Base-by-base conservation (phyloP, 495 filamentous ascomycete species). In the Cercophora scortea region DNA sequence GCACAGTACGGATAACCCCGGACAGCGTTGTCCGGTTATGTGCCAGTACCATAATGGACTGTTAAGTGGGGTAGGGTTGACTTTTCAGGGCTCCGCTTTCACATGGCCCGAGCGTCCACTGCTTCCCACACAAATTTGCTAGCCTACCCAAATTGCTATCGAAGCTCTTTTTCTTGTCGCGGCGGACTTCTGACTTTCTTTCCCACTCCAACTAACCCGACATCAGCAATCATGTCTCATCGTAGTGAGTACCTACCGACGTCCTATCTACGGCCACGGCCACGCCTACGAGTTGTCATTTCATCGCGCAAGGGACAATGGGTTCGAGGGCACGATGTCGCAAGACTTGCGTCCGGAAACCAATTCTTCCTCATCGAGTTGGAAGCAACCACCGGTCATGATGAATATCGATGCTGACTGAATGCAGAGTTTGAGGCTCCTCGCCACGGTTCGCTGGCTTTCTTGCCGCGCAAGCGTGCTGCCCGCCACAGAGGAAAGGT, bases 381-480 rank as follows among this genome's bases (percentile, higher is more conserved):
- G 17, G 42, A 52, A 17, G 36, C 33, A 10, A 32, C 15, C 17
- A 7, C 3, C 7, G 42, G 19, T 49, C 13, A 45, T 40, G 33
- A 19, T 38, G 46, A 25, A 25, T 25, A 25, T 25, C 25, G 25
- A 58, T 41, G 18, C 51, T 63, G 40, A 66, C 61, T 49, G 47
- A 65, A 84, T 79, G 74, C 84, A 74, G 88, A 90, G 78, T 90
- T 79, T 77, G 87, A 81, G 68, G 94, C 94, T 65, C 94, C 94
- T 69, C 89, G 94, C 66, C 94, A 99, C 80, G 94, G 91, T 77
- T 96, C 91, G 61, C 79, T 99, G 75, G 94, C 94, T 57, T 99
- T 87, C 79, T 76, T 99, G 67, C 94, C 94, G 52, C 81, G 94
- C 70, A 99, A 99, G 90, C 85, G 94, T 65, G 91, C 94, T 60